phyloP scores from a whole-genome alignment of 441 rosid species.

The Aleurites moluccanus region DNA sequence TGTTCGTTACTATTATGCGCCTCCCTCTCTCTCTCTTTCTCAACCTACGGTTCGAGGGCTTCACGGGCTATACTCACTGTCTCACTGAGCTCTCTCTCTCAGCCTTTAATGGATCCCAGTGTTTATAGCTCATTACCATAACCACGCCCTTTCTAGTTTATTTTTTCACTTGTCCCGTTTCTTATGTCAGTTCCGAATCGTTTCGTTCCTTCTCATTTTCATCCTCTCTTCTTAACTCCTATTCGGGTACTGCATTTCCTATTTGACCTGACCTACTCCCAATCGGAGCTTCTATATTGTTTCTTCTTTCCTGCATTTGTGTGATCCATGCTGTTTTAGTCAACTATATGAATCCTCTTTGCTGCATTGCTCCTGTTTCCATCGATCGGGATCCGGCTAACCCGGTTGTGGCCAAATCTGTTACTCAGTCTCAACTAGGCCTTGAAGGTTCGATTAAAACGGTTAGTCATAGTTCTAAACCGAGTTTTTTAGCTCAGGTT shows the following conservation, averaged over 20 bases:
- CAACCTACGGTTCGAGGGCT: constrained; percentile 12
- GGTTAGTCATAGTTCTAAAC: constrained; percentile 44
- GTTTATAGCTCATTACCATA: neutral
- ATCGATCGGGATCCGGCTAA: constrained; percentile 75
- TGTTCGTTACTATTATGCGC: neutral
- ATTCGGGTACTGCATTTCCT: constrained; percentile 35
- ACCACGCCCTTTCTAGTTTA: neutral
- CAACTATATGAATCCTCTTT: constrained; percentile 75
- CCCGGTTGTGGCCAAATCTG: constrained; percentile 59
- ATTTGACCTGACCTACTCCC: constrained; percentile 17
- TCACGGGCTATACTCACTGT: neutral
- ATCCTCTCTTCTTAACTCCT: constrained; percentile 29
- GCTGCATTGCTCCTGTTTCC: constrained; percentile 99
- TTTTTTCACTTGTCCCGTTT: constrained; percentile 4
- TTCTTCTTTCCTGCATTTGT: constrained; percentile 2
- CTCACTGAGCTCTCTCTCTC: constrained; percentile 1
- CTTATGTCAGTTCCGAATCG: constrained; percentile 42
- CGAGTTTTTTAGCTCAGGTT: constrained; percentile 59
- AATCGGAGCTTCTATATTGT: constrained; percentile 16
- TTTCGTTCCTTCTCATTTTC: constrained; percentile 8
- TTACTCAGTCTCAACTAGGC: constrained; percentile 39
- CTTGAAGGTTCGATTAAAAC: constrained; percentile 33
- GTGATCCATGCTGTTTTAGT: constrained; percentile 16
- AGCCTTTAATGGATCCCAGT: too few relatives aligned
- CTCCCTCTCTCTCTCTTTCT: neutral